These are phyloP conservation scores for Phascolomyces articulosus DNA, from an alignment of 371 early-diverging fungal genomes.

Conservation along the genomic window DNA sequence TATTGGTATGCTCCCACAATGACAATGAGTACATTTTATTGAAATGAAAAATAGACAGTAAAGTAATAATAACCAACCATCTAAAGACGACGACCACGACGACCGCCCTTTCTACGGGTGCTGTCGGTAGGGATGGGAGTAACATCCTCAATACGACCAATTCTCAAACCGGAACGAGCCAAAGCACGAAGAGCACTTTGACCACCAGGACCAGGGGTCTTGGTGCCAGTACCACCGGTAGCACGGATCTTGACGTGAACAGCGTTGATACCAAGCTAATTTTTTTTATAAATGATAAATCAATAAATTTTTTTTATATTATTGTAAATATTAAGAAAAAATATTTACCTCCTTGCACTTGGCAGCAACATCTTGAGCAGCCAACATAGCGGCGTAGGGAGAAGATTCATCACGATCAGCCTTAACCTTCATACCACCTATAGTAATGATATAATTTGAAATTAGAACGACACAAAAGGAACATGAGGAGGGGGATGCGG, in stretches of 20 bases:
- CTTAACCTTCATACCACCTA: slow-evolving; percentile 99
- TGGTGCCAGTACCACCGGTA: slow-evolving; percentile 99
- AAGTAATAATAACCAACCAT: slow-evolving; percentile 11
- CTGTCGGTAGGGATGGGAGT: slow-evolving; percentile 99
- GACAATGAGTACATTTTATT: slow-evolving; percentile 5
- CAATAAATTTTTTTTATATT: too few relatives aligned
- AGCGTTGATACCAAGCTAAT: slow-evolving; percentile 95
- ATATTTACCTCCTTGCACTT: slow-evolving; percentile 93
- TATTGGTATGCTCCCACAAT: neutral
- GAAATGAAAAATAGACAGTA: slow-evolving; percentile 1
- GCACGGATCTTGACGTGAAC: slow-evolving; percentile 99
- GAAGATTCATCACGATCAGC: slow-evolving; percentile 99
- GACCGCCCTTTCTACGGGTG: slow-evolving; percentile 99
- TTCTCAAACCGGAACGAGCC: slow-evolving; percentile 98
- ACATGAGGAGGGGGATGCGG: slow-evolving; percentile 31
- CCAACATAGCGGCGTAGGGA: slow-evolving; percentile 99
- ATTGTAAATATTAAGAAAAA: too few relatives aligned
- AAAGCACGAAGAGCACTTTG: slow-evolving; percentile 99
- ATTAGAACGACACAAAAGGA: slow-evolving; percentile 24
- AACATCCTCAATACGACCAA: slow-evolving; percentile 94
- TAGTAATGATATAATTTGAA: neutral
- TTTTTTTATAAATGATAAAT: too few relatives aligned
- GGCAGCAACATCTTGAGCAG: slow-evolving; percentile 99
- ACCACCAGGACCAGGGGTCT: slow-evolving; percentile 99
- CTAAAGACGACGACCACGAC: slow-evolving; percentile 99